Evolutionary conservation across 2,329 filamentous ascomycete genomes (phyloP), one percentile per base, ranked within the genome.

Genomic region (Simplicillium aogashimaense): DNA sequence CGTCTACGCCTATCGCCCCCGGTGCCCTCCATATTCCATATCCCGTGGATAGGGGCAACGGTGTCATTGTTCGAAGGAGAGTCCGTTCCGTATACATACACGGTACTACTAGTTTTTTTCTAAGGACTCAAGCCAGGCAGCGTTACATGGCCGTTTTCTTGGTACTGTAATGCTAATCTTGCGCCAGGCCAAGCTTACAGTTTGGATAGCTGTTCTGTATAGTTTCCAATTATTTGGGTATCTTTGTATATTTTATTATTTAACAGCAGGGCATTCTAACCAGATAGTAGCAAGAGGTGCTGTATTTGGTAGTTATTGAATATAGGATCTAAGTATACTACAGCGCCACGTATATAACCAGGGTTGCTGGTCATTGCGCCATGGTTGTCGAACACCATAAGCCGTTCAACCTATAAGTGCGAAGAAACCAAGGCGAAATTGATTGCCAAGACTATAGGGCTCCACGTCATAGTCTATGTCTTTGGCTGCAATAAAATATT

Each of bases 101-200:
- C 17, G 3, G 16, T 38, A 9, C 37, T 16, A 16, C 29, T 32
- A 17, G 14, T 33, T 31, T 33, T 11, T 33, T 38, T 38, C n/a
- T 38, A 7, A 7, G 29, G 37, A 11, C n/a, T 16, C 9, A 12
- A 3, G 8, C 20, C 14, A 12, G n/a, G 37, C 29, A 38, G 17
- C 11, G 30, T 38, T 17, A 38, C 16, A 18, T 38, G 29, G 29
- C 37, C 29, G 12, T 38, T 38, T 20, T 38, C 37, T 25, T 38
- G 16, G 18, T 38, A 17, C 37, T 32, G 7, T 11, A 38, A 16
- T 13, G 37, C 29, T 11, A 38, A 3, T 3, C n/a, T 15, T 8
- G n/a, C 37, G 7, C 37, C 37, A 3, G 29, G 15, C 12, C 29
- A 29, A n/a, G 36, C 36, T 7, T 15, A 29, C 25, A 37, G 9